These are phyloP conservation scores for Saturnispora dispora DNA, from an alignment of 805 yeast species.

Conservation along the genomic window DNA sequence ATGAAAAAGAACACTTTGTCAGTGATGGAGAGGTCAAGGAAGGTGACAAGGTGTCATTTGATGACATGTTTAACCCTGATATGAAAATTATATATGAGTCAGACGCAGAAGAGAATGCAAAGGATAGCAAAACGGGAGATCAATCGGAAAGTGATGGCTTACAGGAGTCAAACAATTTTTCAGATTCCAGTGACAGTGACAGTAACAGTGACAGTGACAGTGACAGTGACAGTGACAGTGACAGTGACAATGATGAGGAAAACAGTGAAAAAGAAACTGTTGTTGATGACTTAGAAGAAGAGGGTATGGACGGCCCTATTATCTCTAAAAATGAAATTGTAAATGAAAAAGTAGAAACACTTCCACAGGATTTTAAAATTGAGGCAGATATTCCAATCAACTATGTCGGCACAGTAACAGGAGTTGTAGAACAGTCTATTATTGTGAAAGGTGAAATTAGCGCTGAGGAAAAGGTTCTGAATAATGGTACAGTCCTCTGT, in stretches of 20 bases:
- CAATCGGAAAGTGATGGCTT: constrained; percentile 10
- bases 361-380: constrained; percentile 61
- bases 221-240: constrained; percentile 18
- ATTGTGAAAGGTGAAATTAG: constrained; percentile 65
- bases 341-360: constrained; percentile 56
- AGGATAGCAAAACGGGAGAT: constrained; percentile 4
- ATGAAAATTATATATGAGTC: constrained; percentile 17
- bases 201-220: constrained; percentile 15
- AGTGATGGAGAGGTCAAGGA: neutral
- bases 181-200: constrained; percentile 22
- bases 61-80: constrained; percentile 17
- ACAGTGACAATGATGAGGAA: constrained; percentile 17
- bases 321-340: constrained; percentile 65
- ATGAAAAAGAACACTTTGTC: neutral
- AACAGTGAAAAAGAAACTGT: constrained; percentile 18
- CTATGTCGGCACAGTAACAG: constrained; percentile 58
- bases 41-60: neutral
- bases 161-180: constrained; percentile 12
- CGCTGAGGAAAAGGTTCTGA: constrained; percentile 77
- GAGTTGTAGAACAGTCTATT: constrained; percentile 62
- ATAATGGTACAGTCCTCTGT: constrained; percentile 74
- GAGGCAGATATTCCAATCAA: constrained; percentile 57
- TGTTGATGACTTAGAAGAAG: constrained; percentile 28
- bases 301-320: constrained; percentile 48
- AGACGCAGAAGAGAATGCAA: constrained; percentile 14